Conservation (phyloP, 192 early-diverging fungal species). For the Radiomyces spectabilis region DNA sequence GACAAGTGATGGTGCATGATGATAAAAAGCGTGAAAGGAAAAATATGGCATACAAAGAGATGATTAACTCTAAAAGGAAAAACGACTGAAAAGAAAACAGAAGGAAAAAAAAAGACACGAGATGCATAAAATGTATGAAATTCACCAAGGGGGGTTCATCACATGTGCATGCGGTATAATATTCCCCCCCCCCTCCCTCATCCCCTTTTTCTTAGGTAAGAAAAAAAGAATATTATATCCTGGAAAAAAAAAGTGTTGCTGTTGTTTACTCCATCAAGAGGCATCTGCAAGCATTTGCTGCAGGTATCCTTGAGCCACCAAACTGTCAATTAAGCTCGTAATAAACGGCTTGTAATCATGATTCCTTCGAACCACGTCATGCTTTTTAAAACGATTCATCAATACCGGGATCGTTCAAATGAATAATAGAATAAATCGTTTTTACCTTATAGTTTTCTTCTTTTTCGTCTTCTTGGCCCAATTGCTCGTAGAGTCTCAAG, state of each 20-base stretch:
- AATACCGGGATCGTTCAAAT: neutral
- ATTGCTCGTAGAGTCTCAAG: slow-evolving; percentile 14
- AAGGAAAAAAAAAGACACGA: neutral
- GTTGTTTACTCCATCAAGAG: too few species aligned
- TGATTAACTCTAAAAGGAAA: neutral
- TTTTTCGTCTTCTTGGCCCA: slow-evolving; percentile 22
- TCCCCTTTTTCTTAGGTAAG: too few species aligned
- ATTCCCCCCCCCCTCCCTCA: too few species aligned
- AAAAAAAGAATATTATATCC: too few species aligned
- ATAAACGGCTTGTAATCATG: slow-evolving; percentile 19
- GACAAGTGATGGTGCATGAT: neutral
- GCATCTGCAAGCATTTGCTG: neutral
- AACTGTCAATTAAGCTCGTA: slow-evolving; percentile 8
- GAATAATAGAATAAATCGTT: neutral
- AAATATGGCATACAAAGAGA: neutral
- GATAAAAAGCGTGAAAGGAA: neutral
- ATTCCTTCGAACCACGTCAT: slow-evolving; percentile 2
- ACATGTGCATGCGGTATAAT: too few species aligned
- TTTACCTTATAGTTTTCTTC: slow-evolving; percentile 13
- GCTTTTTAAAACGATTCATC: neutral
- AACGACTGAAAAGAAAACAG: neutral
- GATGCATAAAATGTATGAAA: neutral
- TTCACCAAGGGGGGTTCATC: too few species aligned
- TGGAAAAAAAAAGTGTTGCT: too few species aligned
- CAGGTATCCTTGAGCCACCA: slow-evolving; percentile 4